Base-by-base conservation (phyloP, 805 yeast genomes). In the Myxozyma kluyveri region DNA sequence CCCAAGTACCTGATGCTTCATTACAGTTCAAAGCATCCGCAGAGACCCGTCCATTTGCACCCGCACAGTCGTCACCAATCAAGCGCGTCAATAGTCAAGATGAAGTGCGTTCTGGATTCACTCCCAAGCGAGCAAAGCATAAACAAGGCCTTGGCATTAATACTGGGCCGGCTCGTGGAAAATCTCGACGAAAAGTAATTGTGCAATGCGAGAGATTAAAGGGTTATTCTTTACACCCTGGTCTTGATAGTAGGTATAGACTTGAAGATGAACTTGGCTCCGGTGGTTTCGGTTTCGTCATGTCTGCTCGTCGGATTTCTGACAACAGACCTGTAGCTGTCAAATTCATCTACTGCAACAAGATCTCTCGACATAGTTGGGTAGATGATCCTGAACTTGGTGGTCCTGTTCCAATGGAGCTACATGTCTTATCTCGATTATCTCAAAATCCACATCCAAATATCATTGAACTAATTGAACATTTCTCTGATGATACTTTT, bases 261-360 rank as follows among this genome's bases (percentile, higher is more conserved):
- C 47, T 55, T 10, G 59, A 57, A 4, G 57, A 55, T 17, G 58
- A 55, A 42, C 51, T 55, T 14, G 59, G 59, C 9, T 48, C 54
- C 22, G 59, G 59, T 19, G 59, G 59, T 50, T 57, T 57, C 32
- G 61, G 61, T 4, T 56, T 57, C 37, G 61, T 57, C 12, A 50
- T 57, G 56, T 50, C 61, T 17, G 60, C 60, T 1, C 47, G 43
- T 17, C 44, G 54, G 3, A 26, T 36, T n/a, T 32, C 39, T 14
- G 49, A 47, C 29, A 19, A 36, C 21, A 36, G 33, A 4, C 53
- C 47, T 23, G 56, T 57, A 3, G 61, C 61, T 9, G 60, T 50
- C 19, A 57, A 57, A 24, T 57, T 57, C 31, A 56, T 50, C 6
- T 56, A 57, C 31, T 45, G 56, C 24, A 7, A 43, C 38, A 57